Evolutionary conservation across 2,329 filamentous ascomycete species (phyloP).

Genomic region (Dryadomyces sulphureus): DNA sequence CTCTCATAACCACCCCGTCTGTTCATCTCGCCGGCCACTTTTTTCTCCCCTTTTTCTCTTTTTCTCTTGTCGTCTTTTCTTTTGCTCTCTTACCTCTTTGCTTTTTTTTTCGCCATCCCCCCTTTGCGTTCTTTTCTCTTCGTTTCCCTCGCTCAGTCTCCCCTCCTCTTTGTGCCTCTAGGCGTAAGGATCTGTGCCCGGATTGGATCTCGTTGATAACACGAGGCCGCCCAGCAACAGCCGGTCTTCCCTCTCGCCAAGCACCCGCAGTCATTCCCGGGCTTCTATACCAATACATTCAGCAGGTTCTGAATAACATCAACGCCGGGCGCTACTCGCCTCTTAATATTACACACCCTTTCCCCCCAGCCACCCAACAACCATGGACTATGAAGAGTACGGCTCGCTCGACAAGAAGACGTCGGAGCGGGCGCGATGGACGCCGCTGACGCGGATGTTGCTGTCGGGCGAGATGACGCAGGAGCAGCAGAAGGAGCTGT

Average conservation of each 20-base stretch:
- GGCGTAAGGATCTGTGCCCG: background rate
- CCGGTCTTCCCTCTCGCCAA: background rate
- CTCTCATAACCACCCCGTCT: background rate
- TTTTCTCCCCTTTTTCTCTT: slow-evolving; percentile 3
- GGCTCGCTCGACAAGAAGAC: slow-evolving; percentile 19
- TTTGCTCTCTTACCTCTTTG: slow-evolving; percentile 5
- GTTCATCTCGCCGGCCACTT: background rate
- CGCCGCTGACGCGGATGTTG: slow-evolving; percentile 67
- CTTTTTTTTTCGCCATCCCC: background rate
- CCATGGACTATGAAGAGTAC: slow-evolving; percentile 22
- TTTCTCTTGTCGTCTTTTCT: slow-evolving; percentile 2
- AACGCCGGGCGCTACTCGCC: background rate
- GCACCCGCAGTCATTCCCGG: slow-evolving; percentile 1
- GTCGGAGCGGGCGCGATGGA: slow-evolving; percentile 66
- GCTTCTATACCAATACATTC: slow-evolving; percentile 20
- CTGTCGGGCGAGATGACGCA: slow-evolving; percentile 71
- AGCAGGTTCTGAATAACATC: slow-evolving; percentile 36
- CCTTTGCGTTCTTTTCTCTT: background rate
- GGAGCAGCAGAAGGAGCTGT: slow-evolving; percentile 54
- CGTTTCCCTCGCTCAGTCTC: background rate
- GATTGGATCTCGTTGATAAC: background rate
- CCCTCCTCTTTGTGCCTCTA: background rate
- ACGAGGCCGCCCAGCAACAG: background rate
- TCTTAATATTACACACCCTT: background rate
- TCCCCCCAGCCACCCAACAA: background rate